Evolutionary conservation across 2,329 filamentous ascomycete species (phyloP), one percentile per base, ranked within the genome.

Genomic region (Aspergillus brasiliensis): DNA sequence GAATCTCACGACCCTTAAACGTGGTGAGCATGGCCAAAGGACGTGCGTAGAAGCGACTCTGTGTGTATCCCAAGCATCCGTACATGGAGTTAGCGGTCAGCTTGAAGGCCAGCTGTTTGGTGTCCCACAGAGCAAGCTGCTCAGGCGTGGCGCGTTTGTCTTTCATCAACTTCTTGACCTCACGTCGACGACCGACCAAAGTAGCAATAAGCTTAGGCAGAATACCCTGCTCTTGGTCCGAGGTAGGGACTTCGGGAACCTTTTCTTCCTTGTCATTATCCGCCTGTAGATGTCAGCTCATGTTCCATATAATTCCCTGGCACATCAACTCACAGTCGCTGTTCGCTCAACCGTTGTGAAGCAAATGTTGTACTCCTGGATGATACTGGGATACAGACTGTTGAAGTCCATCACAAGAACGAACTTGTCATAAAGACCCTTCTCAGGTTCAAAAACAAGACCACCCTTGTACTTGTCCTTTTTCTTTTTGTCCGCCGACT

Each of bases 391-490:
- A 71, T 99, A 99, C 63, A 99, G 83, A 69, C 93, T 97, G 84
- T 99, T 99, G 83, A 99, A 99, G 82, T 99, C 95, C 96, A 99
- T 99, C 77, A 99, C 96, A 58, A 99, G 85, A 56, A 99, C 91
- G 76, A 96, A 97, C 78, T 96, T 96, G 83, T 99, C 95, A 73
- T 99, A 99, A 4, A 99, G 84, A 17, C 96, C 95, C 77, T 94
- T 97, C 75, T 98, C 93, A 4, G 95, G 95, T 75, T 99, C 95
- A 69, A 99, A 98, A 59, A 99, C 95, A 31, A 99, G 87, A 83
- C 96, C 95, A 73, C 95, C 95, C 81, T 99, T 98, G 82, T 90
- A 99, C 78, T 98, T 99, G 80, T 99, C 96, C 77, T 97, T 99
- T 83, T 98, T 99, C 80, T 97, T 99, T 61, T 85, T 86, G 64